Evolutionary conservation across 192 early-diverging fungal species (phyloP).

Genomic region (Linnemannia hyalina): DNA sequence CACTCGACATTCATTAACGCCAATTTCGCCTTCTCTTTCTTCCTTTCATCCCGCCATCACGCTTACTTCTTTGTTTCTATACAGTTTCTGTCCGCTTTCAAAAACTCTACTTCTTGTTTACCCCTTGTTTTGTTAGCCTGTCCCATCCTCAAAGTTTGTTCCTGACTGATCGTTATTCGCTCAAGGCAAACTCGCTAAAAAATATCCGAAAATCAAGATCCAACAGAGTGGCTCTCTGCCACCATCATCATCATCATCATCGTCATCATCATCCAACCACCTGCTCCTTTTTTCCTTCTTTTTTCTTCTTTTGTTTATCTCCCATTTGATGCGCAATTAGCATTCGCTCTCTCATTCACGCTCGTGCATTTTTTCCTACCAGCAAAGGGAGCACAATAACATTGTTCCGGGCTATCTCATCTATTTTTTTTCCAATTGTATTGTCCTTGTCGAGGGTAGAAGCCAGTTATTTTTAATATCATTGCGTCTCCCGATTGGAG

Average conservation of each 20-base stretch:
- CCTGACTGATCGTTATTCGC: neutral
- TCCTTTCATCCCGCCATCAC: neutral
- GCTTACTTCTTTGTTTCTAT: neutral
- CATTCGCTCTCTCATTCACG: neutral
- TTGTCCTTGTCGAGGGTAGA: neutral
- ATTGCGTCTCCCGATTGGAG: neutral
- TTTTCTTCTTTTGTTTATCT: neutral
- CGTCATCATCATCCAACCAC: neutral
- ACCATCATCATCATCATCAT: too few relatives aligned
- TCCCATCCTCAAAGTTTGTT: neutral
- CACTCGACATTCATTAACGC: neutral
- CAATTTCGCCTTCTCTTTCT: neutral
- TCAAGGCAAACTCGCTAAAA: neutral
- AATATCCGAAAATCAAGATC: neutral
- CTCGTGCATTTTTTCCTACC: neutral
- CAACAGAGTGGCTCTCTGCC: neutral
- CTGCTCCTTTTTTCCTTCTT: neutral
- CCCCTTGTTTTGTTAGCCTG: neutral
- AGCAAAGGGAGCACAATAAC: neutral
- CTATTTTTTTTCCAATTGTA: neutral
- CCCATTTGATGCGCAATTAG: neutral
- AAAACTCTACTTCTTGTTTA: neutral
- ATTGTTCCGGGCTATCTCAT: slow-evolving; percentile 4
- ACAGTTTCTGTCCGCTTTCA: neutral
- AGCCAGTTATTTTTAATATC: neutral